Evolutionary conservation across 345 rosid species (phyloP), one percentile per base, ranked within the genome.

Genomic region (Rhodamnia rubescens): DNA sequence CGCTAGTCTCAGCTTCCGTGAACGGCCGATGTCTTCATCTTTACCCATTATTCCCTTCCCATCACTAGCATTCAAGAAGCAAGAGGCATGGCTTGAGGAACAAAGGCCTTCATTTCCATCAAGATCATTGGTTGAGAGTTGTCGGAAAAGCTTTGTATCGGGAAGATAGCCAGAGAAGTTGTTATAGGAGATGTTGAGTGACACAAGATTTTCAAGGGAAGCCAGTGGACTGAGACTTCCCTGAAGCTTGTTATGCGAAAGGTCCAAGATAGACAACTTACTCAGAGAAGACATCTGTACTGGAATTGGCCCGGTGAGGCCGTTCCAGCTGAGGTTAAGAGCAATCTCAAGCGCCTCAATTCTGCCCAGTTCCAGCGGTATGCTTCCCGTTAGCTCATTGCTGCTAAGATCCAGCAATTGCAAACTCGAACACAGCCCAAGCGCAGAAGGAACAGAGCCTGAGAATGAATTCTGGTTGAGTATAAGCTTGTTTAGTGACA

Each of bases 111-210:
- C 86, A 85, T 97, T 97, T 36, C 96, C 98, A 32, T 87, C 89
- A 1, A 95, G 88, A 87, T 94, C 92, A 75, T 86, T 88, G 16
- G 91, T 89, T 20, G 94, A 82, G 49, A 95, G 87, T 82, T 93
- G 96, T 85, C 95, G 90, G 87, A 97, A 97, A 56, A 95, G 91
- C 92, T 93, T 95, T 86, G 88, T 95, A 86, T 95, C 98, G 11
- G 99, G 99, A 74, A 97, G 98, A 88, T 91, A 92, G 44, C 98
- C 98, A 4, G 94, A 92, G 92, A 97, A 95, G 88, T 92, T 92
- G 74, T 96, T 97, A 92, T 92, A 84, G 50, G 99, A 97, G 58
- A 97, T 82, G 89, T 97, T 96, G 51, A 97, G 94, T 78, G 93
- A 91, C 54, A 96, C 98, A 3, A 97, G 98, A 85, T 95, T 97